Evolutionary conservation across 345 rosid species (phyloP).

Genomic region (Eucalyptus fibrosa): DNA sequence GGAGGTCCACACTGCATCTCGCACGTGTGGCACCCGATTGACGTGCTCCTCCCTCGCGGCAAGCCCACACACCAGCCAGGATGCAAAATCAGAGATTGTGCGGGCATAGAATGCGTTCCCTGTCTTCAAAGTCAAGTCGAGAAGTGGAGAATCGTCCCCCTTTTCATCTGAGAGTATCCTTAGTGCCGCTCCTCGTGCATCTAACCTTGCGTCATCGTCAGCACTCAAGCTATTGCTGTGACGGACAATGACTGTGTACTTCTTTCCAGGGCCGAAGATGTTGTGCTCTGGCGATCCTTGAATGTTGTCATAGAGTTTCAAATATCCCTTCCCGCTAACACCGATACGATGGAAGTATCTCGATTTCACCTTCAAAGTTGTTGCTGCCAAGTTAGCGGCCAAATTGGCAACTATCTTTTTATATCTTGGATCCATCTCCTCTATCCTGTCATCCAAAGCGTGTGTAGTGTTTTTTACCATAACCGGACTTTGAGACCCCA

Average conservation of each 20-base stretch:
- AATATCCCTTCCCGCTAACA: conserved; percentile 34
- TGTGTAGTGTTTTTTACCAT: conserved; percentile 58
- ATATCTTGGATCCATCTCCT: conserved; percentile 57
- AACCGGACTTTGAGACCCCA: conserved; percentile 44
- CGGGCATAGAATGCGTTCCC: conserved; percentile 66
- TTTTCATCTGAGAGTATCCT: conserved; percentile 29
- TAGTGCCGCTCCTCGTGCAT: conserved; percentile 50
- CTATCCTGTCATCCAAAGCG: conserved; percentile 54
- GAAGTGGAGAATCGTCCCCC: conserved; percentile 8
- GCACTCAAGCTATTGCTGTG: conserved; percentile 71
- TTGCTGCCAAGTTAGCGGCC: conserved; percentile 46
- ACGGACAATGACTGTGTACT: conserved; percentile 31
- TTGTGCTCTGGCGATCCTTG: conserved; percentile 36
- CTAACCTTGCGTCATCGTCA: conserved; percentile 64
- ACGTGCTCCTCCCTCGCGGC: conserved; percentile 51
- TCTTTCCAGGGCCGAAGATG: conserved; percentile 35
- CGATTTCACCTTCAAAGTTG: conserved; percentile 49
- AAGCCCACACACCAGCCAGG: conserved; percentile 69
- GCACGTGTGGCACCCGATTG: conserved; percentile 36
- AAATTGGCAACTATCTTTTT: conserved; percentile 55
- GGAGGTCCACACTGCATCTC: conserved; percentile 61
- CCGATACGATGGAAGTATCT: conserved; percentile 66
- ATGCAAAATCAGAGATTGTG: conserved; percentile 46
- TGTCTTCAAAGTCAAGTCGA: conserved; percentile 58
- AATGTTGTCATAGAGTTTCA: conserved; percentile 30